phyloP scores from a whole-genome alignment of 2,329 filamentous ascomycete species.

The Didymella sp. region DNA sequence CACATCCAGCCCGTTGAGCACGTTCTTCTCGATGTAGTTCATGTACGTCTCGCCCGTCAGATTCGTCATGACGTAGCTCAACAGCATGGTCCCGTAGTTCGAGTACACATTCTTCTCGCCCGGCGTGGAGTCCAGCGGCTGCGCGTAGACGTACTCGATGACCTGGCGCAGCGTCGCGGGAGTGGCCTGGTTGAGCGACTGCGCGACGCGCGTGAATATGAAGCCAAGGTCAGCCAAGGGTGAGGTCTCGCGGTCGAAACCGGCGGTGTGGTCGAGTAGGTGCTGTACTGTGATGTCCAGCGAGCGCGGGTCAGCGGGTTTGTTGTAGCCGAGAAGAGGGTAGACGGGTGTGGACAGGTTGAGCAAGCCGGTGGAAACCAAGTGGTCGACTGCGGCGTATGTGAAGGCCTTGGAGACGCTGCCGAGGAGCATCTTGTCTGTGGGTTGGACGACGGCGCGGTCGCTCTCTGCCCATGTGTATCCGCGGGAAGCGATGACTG shows the following conservation, averaged over 20 bases:
- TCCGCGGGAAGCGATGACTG: conserved; percentile 24
- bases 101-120: conserved; percentile 24
- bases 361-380: conserved; percentile 23
- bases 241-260: conserved; percentile 26
- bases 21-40: conserved; percentile 23
- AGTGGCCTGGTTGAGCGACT: conserved; percentile 24
- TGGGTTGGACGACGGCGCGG: conserved; percentile 22
- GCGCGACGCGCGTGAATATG: conserved; percentile 25
- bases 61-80: conserved; percentile 26
- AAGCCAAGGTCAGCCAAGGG: conserved; percentile 25
- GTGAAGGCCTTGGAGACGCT: conserved; percentile 36
- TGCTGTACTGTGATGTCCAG: conserved; percentile 31
- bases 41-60: conserved; percentile 25
- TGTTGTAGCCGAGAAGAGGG: conserved; percentile 28
- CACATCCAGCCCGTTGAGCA: conserved; percentile 24
- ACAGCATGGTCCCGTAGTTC: conserved; percentile 32
- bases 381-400: conserved; percentile 24
- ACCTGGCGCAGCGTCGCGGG: conserved; percentile 28
- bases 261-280: conserved; percentile 30
- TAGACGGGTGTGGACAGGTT: conserved; percentile 28
- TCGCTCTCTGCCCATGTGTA: conserved; percentile 35
- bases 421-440: conserved; percentile 34
- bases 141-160: conserved; percentile 28
- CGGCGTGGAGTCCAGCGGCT: conserved; percentile 29
- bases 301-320: conserved; percentile 25